A percentile compares a stretch with the other conserved stretches of the same genome.
Conservation (phyloP, 2,329 filamentous ascomycete genomes). For the Diplocarpon mali region DNA sequence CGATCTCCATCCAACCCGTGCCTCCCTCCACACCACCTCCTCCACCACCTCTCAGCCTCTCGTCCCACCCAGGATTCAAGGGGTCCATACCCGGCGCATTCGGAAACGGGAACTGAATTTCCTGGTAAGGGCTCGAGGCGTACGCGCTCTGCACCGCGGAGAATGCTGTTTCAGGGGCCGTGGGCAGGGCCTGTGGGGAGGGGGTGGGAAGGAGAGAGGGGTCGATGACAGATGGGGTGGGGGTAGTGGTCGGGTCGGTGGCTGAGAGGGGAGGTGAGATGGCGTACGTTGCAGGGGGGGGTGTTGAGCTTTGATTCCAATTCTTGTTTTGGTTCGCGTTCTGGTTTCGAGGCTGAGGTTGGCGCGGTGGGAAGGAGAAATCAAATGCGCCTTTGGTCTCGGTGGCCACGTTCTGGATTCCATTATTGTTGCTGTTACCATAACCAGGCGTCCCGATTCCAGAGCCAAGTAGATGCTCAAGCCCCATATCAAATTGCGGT, state of each 20-base stretch:
- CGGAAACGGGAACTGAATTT: constrained; percentile 19
- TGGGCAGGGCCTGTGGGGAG: constrained; percentile 1
- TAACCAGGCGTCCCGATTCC: neutral
- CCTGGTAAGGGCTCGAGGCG: constrained; percentile 7
- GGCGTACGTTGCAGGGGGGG: constrained; percentile 16
- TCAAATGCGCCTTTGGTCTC: constrained; percentile 16
- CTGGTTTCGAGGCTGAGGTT: constrained; percentile 1
- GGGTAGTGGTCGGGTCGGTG: neutral
- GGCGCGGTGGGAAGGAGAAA: constrained; percentile 1
- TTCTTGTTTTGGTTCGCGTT: no score
- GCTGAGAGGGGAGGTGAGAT: constrained; percentile 20
- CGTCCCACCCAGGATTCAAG: constrained; percentile 12
- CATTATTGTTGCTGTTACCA: neutral
- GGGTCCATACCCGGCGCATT: constrained; percentile 23
- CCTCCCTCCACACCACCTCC: constrained; percentile 9
- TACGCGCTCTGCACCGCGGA: constrained; percentile 7
- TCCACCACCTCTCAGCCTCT: constrained; percentile 8
- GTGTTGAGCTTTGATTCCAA: neutral
- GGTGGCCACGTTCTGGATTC: neutral
- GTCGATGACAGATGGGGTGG: constrained; percentile 23
- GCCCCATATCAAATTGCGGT: constrained; percentile 26
- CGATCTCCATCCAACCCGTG: constrained; percentile 8
- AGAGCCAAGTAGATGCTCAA: constrained; percentile 24
- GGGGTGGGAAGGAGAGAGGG: constrained; percentile 19
- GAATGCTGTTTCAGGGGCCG: neutral